phyloP scores from a whole-genome alignment of 148 eudicot species.

The Bassia scoparia region DNA sequence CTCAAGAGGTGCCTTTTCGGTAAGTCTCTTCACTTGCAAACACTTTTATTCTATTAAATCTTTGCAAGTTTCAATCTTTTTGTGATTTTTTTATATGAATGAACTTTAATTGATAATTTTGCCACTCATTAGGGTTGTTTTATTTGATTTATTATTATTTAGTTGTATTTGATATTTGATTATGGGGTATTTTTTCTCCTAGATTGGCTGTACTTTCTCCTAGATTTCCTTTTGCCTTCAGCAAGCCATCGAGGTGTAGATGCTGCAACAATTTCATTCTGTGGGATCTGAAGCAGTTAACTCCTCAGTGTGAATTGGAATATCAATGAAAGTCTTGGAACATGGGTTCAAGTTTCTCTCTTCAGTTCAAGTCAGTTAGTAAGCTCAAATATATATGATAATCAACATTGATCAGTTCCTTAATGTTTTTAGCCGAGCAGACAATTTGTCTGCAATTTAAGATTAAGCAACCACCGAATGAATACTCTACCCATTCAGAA shows the following conservation, averaged over 20 bases:
- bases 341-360: background rate
- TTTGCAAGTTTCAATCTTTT: too few species aligned
- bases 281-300: background rate
- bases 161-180: too few species aligned
- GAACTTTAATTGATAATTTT: too few species aligned
- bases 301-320: background rate
- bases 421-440: background rate
- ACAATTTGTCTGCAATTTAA: background rate
- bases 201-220: background rate
- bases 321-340: too few species aligned
- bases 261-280: background rate
- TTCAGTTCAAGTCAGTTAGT: conserved; percentile 5
- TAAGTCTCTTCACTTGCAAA: too few species aligned
- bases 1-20: too few species aligned
- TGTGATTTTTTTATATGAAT: too few species aligned
- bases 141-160: too few species aligned
- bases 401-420: background rate
- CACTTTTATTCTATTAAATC: too few species aligned
- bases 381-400: background rate
- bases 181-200: too few species aligned
- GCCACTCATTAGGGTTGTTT: too few species aligned
- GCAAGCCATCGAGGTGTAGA: background rate
- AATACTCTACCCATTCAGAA: background rate
- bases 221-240: background rate
- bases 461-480: background rate